Conservation (phyloP, 2,329 filamentous ascomycete species). For the Orbilia ellipsospora region DNA sequence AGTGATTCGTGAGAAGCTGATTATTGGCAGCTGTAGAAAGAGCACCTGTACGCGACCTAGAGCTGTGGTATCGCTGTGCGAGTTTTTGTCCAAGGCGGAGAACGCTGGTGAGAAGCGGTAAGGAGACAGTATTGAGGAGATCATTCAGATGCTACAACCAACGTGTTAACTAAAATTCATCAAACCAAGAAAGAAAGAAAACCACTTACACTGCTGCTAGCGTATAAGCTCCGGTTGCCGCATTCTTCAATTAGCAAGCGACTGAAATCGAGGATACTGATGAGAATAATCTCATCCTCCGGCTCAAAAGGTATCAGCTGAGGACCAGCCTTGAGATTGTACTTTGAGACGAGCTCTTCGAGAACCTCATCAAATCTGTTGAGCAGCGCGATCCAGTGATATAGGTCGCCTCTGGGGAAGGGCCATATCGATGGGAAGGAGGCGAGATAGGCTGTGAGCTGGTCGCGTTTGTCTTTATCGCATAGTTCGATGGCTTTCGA, state of each 20-base stretch:
- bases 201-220: constrained; percentile 75
- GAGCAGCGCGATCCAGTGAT: constrained; percentile 95
- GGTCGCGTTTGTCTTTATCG: constrained; percentile 64
- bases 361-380: constrained; percentile 93
- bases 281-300: constrained; percentile 82
- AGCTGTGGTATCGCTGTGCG: constrained; percentile 91
- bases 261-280: constrained; percentile 85
- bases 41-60: constrained; percentile 77
- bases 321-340: constrained; percentile 81
- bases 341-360: constrained; percentile 81
- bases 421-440: constrained; percentile 91
- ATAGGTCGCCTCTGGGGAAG: constrained; percentile 92
- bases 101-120: constrained; percentile 79
- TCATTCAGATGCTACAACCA: constrained; percentile 75
- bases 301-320: constrained; percentile 76
- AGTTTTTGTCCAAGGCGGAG: constrained; percentile 85
- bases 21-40: constrained; percentile 75
- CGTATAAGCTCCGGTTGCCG: constrained; percentile 95
- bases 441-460: constrained; percentile 79
- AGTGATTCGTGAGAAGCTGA: constrained; percentile 84
- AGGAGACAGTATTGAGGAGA: constrained; percentile 85
- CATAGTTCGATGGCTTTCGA: constrained; percentile 68
- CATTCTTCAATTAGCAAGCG: constrained; percentile 90
- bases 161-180: background rate
- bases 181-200: background rate